Evolutionary conservation across 768 basidiomycete species (phyloP), one percentile per base, ranked within the genome.

Genomic region (Lepiota subincarnata): DNA sequence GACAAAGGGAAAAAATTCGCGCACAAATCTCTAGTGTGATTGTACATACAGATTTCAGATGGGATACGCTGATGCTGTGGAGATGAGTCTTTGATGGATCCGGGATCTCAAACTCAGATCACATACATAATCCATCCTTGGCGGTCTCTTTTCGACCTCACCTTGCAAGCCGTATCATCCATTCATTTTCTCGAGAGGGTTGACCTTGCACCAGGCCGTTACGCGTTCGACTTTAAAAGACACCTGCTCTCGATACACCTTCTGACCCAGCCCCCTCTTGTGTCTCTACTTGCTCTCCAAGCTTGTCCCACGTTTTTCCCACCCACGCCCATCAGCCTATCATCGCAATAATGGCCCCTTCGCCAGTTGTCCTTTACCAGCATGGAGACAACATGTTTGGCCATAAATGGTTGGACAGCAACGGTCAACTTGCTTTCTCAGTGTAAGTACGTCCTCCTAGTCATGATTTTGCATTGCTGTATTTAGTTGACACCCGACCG

Each of bases 61-160:
- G 43, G 35, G 40, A 24, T 34, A 50, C 42, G 40, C 12, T 18
- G 22, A 39, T 53, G 43, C 45, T 48, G 46, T 54, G 46, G 39
- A 48, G 46, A 54, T 54, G 28, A 45, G 41, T 47, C 31, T 31
- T 40, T 54, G 52, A 53, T 53, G 52, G 52, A 54, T 54, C 45
- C 53, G 45, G 53, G 53, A 47, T 48, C 53, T 54, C 46, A 31
- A 24, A 37, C 39, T 48, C 12, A 48, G 53, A 54, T 48, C 45
- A 34, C 45, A 54, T 47, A 54, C 45, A 48, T 48, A 54, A 54
- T 54, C 52, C 36, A 45, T 46, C 52, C 44, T 53, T 37, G 52
- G 43, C 37, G 52, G 35, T 24, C 24, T 52, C 50, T 46, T 53
- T 53, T 42, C 46, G 36, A 53, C 52, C 52, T 53, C 46, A 45